Conservation (phyloP, 768 basidiomycete species). For the Lactarius hengduanensis region DNA sequence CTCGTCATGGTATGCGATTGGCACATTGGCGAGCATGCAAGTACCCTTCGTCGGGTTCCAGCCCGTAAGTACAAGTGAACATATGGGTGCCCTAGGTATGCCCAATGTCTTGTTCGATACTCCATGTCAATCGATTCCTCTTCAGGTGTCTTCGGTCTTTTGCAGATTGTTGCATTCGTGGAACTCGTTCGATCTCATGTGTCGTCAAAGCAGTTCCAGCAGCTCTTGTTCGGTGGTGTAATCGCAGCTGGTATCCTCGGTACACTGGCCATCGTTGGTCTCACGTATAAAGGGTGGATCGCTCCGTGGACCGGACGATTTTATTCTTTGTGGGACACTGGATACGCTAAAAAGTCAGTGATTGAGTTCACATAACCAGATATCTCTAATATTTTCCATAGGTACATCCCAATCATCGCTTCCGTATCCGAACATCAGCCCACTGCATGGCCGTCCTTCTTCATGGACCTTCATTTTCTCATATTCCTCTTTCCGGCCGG, state of each 20-base stretch:
- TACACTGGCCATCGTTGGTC: constrained; percentile 64
- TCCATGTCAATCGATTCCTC: constrained; percentile 21
- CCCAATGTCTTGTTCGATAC: constrained; percentile 15
- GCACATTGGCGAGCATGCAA: constrained; percentile 97
- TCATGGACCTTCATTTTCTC: constrained; percentile 98
- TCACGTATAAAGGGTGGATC: constrained; percentile 93
- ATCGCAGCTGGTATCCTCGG: constrained; percentile 71
- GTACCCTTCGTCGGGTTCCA: constrained; percentile 99
- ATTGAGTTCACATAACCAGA: not conserved
- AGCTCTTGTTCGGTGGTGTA: constrained; percentile 68
- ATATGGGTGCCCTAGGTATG: constrained; percentile 95
- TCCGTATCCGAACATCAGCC: constrained; percentile 99
- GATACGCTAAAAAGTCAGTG: constrained; percentile 92
- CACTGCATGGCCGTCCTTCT: constrained; percentile 99
- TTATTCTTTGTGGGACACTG: constrained; percentile 99
- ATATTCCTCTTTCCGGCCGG: constrained; percentile 98
- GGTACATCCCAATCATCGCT: constrained; percentile 96
- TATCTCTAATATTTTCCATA: constrained; percentile 35
- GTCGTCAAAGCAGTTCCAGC: constrained; percentile 89
- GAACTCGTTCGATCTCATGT: constrained; percentile 87
- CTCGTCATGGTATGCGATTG: constrained; percentile 97
- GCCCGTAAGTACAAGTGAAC: constrained; percentile 95
- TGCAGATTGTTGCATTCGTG: constrained; percentile 94
- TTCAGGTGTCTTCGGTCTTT: constrained; percentile 87
- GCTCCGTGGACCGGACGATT: constrained; percentile 99